These are phyloP conservation scores for Pezicula neosporulosa DNA, from an alignment of 2,329 filamentous ascomycete genomes.

Conservation along the genomic window DNA sequence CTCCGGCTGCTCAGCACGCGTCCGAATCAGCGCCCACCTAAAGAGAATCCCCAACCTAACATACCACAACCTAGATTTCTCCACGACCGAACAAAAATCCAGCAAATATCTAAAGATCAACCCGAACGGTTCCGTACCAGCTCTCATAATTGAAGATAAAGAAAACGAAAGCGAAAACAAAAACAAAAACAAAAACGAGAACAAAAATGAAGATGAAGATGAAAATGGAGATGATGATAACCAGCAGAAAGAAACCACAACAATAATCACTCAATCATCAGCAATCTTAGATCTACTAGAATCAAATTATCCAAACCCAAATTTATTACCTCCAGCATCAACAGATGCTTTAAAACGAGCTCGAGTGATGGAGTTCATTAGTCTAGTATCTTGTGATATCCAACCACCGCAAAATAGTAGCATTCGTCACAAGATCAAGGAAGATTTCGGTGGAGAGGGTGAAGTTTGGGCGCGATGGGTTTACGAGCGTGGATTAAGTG, in stretches of 20 bases:
- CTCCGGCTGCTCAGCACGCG: slow-evolving; percentile 10
- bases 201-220: too few relatives aligned
- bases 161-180: too few relatives aligned
- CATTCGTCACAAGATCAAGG: slow-evolving; percentile 4
- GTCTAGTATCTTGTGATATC: slow-evolving; percentile 12
- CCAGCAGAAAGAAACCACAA: too few relatives aligned
- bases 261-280: slow-evolving; percentile 10
- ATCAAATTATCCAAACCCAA: slow-evolving; percentile 6
- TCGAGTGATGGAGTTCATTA: slow-evolving; percentile 7
- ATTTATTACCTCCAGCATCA: neutral
- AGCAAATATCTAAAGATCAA: slow-evolving; percentile 7
- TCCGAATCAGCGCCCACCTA: slow-evolving; percentile 7
- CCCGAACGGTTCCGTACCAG: slow-evolving; percentile 9
- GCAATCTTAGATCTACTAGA: slow-evolving; percentile 13
- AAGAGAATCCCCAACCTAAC: slow-evolving; percentile 7
- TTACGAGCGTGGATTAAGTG: slow-evolving; percentile 6
- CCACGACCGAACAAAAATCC: neutral
- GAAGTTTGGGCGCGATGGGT: slow-evolving; percentile 7
- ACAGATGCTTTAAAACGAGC: neutral
- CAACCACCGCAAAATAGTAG: slow-evolving; percentile 6
- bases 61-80: slow-evolving; percentile 6
- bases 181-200: too few relatives aligned
- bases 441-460: slow-evolving; percentile 7
- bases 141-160: slow-evolving; percentile 3
- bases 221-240: too few relatives aligned